Evolutionary conservation across 306 rosid species (phyloP).

Genomic region (Begonia peltatifolia): DNA sequence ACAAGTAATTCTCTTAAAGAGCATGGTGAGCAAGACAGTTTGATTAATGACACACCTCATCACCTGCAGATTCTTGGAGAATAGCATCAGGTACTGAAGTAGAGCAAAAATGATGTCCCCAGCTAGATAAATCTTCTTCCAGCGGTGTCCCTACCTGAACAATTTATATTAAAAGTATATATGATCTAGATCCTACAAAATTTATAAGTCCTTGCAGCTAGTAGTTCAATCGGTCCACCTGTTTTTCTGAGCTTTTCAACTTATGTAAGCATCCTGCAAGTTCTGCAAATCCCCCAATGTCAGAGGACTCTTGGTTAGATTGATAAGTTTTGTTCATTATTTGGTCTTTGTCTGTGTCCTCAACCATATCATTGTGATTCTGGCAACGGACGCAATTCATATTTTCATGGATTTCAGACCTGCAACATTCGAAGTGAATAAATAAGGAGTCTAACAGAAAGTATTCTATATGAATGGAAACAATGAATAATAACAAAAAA

Average conservation of each 20-base stretch:
- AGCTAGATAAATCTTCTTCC: slow-evolving; percentile 79
- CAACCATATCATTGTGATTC: slow-evolving; percentile 20
- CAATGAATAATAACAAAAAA: no score
- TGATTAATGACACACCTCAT: slow-evolving; percentile 43
- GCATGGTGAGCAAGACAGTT: no score
- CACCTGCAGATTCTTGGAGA: slow-evolving; percentile 88
- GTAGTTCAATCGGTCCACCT: slow-evolving; percentile 32
- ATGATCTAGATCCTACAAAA: no score
- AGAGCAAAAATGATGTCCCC: slow-evolving; percentile 91
- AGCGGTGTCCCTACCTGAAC: slow-evolving; percentile 74
- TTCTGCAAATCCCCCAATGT: slow-evolving; percentile 92
- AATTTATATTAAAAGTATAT: slow-evolving; percentile 1
- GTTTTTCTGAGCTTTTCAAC: slow-evolving; percentile 79
- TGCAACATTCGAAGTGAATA: slow-evolving; percentile 13
- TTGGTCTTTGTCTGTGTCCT: slow-evolving; percentile 16
- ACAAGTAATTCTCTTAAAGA: no score
- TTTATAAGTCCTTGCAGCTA: no score
- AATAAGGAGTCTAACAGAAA: background rate
- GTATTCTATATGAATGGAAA: background rate
- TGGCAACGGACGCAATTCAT: slow-evolving; percentile 79
- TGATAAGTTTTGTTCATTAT: slow-evolving; percentile 16
- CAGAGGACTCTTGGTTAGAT: slow-evolving; percentile 38
- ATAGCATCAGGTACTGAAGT: slow-evolving; percentile 73
- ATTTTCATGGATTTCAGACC: slow-evolving; percentile 90
- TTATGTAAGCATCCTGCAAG: slow-evolving; percentile 65